These are phyloP conservation scores for Artemisia annua DNA, from an alignment of 129 eudicot genomes.

Conservation along the genomic window DNA sequence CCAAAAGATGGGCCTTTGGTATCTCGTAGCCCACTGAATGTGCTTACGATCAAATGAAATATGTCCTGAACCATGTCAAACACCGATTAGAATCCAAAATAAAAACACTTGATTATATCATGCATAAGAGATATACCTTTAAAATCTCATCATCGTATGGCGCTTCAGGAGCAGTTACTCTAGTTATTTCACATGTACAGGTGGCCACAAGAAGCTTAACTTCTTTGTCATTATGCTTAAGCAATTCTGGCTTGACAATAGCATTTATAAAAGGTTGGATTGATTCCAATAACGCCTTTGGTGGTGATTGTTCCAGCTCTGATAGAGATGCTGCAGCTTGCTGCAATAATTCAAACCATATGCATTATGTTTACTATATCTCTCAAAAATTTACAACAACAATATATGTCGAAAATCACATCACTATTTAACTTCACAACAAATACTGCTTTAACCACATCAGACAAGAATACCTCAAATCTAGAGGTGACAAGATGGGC, in stretches of 20 bases:
- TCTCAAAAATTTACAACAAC: background rate
- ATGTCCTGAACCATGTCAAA: constrained; percentile 59
- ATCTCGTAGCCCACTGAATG: constrained; percentile 83
- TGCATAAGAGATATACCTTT: constrained; percentile 49
- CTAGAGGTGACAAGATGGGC: no score
- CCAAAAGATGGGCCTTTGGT: constrained; percentile 78
- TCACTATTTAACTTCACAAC: no score
- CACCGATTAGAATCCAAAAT: constrained; percentile 6
- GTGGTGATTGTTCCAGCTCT: constrained; percentile 84
- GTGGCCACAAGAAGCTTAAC: constrained; percentile 91
- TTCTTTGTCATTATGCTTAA: constrained; percentile 87
- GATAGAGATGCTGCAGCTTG: constrained; percentile 74
- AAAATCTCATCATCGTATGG: constrained; percentile 83
- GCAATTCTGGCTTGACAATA: constrained; percentile 74
- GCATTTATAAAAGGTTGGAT: constrained; percentile 80
- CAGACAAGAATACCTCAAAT: no score
- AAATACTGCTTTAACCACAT: no score
- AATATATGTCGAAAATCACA: background rate
- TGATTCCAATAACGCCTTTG: constrained; percentile 59
- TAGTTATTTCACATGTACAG: constrained; percentile 87
- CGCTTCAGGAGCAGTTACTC: constrained; percentile 97
- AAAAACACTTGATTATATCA: background rate
- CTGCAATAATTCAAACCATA: constrained; percentile 43
- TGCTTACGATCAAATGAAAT: constrained; percentile 79
- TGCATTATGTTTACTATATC: constrained; percentile 4